Evolutionary conservation across 2,329 filamentous ascomycete genomes (phyloP).

Genomic region (Penicillium janthinellum): DNA sequence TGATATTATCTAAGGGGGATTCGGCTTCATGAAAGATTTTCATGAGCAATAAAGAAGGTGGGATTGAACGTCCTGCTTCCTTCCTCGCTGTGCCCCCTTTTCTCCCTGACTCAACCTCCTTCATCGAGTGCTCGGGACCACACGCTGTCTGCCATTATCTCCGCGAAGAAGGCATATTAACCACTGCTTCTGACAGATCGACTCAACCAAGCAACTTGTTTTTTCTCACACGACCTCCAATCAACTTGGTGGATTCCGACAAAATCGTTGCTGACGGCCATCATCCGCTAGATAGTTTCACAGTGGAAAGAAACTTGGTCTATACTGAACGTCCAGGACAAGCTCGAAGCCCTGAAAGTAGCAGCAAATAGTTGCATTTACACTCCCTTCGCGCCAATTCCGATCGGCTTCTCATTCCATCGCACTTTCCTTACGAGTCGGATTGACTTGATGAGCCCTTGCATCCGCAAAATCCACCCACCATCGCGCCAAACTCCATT

Average conservation of each 20-base stretch:
- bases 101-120: too few species aligned
- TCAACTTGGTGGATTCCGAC: neutral
- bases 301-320: constrained; percentile 16
- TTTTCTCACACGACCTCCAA: neutral
- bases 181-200: neutral
- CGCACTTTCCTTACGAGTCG: constrained; percentile 3
- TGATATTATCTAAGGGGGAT: constrained; percentile 7
- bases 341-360: constrained; percentile 16
- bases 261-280: neutral
- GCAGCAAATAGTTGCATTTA: constrained; percentile 16
- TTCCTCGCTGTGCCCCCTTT: neutral
- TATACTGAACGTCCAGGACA: constrained; percentile 9
- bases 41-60: neutral
- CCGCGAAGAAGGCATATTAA: neutral
- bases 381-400: constrained; percentile 14
- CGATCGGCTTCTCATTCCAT: constrained; percentile 3
- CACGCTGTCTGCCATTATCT: neutral
- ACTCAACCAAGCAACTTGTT: neutral
- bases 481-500: constrained; percentile 11
- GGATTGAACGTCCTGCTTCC: neutral
- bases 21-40: constrained; percentile 8
- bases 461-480: constrained; percentile 9
- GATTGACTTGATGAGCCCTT: constrained; percentile 9
- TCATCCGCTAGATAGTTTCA: constrained; percentile 16
- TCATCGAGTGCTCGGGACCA: neutral